phyloP scores from a whole-genome alignment of 2,329 filamentous ascomycete species.

The Zymoseptoria passerinii region DNA sequence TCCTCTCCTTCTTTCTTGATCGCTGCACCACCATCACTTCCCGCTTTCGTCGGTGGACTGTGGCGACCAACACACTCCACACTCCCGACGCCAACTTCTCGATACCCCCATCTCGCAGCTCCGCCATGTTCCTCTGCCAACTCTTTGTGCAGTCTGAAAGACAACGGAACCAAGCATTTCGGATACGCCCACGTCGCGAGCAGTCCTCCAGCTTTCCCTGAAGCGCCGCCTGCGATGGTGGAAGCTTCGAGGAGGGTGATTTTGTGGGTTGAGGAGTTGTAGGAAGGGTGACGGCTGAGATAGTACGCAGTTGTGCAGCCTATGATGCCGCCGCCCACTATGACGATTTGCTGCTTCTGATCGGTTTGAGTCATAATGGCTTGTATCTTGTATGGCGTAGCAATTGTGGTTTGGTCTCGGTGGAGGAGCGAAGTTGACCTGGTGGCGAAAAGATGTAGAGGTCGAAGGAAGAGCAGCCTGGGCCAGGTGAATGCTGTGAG shows the following conservation, averaged over 20 bases:
- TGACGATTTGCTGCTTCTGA: constrained; percentile 27
- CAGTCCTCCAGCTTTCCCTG: constrained; percentile 87
- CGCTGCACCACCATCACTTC: constrained; percentile 23
- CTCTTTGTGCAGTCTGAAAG: constrained; percentile 73
- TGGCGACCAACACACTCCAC: constrained; percentile 45
- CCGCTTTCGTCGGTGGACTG: constrained; percentile 20
- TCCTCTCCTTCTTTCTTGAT: constrained; percentile 27
- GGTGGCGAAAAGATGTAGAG: neutral
- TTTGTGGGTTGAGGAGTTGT: constrained; percentile 62
- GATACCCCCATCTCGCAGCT: constrained; percentile 74
- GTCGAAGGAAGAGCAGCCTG: neutral
- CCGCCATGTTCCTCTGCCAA: constrained; percentile 79
- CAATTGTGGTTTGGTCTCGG: neutral
- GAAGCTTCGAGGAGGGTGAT: constrained; percentile 84
- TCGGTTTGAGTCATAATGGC: neutral
- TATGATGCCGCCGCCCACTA: constrained; percentile 75
- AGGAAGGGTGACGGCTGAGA: constrained; percentile 75
- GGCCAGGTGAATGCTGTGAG: neutral
- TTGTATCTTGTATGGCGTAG: neutral
- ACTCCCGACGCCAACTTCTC: constrained; percentile 66
- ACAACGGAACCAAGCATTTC: constrained; percentile 68
- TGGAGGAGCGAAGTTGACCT: neutral
- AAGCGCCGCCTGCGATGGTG: constrained; percentile 79
- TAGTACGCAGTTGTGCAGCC: constrained; percentile 88
- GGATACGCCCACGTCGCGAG: constrained; percentile 91